Percentiles rank a stretch among this genome's conserved stretches.
phyloP scores from a whole-genome alignment of 805 yeast genomes.

The Torulaspora delbrueckii region DNA sequence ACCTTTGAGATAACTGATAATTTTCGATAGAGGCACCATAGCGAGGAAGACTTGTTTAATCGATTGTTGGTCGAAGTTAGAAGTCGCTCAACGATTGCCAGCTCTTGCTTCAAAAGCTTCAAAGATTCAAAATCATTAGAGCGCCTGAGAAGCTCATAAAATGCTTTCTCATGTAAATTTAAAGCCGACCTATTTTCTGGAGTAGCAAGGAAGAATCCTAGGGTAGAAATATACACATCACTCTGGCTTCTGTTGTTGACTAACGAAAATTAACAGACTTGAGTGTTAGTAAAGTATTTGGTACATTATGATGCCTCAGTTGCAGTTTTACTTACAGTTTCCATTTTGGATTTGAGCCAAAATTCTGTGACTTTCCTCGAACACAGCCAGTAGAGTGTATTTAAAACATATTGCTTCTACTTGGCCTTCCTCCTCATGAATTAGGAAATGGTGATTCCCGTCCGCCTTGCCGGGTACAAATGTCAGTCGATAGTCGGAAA shows the following conservation, averaged over 20 bases:
- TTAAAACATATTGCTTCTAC: constrained; percentile 37
- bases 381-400: constrained; percentile 26
- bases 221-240: constrained; percentile 25
- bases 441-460: constrained; percentile 8
- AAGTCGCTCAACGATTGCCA: constrained; percentile 20
- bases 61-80: constrained; percentile 34
- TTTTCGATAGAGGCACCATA: constrained; percentile 36
- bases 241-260: neutral
- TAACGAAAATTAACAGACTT: neutral
- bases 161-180: constrained; percentile 29
- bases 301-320: neutral
- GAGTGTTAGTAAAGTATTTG: neutral
- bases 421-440: constrained; percentile 6
- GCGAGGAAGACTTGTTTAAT: constrained; percentile 38
- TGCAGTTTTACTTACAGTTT: constrained; percentile 6
- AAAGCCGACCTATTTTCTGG: constrained; percentile 37
- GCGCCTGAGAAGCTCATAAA: constrained; percentile 12
- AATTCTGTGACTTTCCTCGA: constrained; percentile 32
- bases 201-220: constrained; percentile 36
- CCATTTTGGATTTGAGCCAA: constrained; percentile 6
- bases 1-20: constrained; percentile 19
- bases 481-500: constrained; percentile 11
- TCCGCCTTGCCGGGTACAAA: constrained; percentile 20
- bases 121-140: constrained; percentile 1
- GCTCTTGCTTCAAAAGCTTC: constrained; percentile 17